Conservation (phyloP, 306 rosid species). For the Prinsepia uniflora region DNA sequence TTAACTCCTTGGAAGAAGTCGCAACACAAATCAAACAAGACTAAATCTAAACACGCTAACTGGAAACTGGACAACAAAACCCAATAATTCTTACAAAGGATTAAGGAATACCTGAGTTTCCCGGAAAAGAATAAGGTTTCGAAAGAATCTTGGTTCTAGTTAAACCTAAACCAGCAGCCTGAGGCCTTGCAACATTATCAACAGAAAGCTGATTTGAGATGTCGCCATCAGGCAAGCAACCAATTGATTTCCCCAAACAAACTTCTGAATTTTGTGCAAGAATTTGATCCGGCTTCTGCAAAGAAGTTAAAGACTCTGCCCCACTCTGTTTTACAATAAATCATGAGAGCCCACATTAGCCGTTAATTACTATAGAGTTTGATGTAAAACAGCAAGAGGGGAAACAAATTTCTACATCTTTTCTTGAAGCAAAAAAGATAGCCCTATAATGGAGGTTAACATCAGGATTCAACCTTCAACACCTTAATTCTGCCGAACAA, state of each 20-base stretch:
- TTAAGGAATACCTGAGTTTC: conserved; percentile 55
- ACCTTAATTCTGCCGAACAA: conserved; percentile 24
- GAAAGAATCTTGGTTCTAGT: conserved; percentile 52
- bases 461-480: not conserved
- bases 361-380: conserved; percentile 12
- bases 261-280: conserved; percentile 51
- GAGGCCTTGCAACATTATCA: conserved; percentile 60
- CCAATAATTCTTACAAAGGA: not conserved
- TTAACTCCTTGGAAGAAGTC: conserved; percentile 1
- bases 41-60: not conserved
- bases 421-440: not conserved
- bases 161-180: conserved; percentile 58
- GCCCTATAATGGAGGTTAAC: not conserved
- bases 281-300: conserved; percentile 43
- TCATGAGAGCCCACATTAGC: conserved; percentile 25
- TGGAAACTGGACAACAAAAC: not conserved
- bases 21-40: conserved; percentile 6
- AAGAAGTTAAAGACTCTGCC: conserved; percentile 29
- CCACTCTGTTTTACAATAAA: conserved; percentile 47
- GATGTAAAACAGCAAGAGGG: not conserved
- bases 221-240: conserved; percentile 38
- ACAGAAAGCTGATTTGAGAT: conserved; percentile 55
- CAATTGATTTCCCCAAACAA: conserved; percentile 40
- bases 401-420: not conserved
- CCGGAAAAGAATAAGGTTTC: conserved; percentile 57